Conservation (phyloP, 2,329 filamentous ascomycete genomes). For the Colletotrichum eremochloae region DNA sequence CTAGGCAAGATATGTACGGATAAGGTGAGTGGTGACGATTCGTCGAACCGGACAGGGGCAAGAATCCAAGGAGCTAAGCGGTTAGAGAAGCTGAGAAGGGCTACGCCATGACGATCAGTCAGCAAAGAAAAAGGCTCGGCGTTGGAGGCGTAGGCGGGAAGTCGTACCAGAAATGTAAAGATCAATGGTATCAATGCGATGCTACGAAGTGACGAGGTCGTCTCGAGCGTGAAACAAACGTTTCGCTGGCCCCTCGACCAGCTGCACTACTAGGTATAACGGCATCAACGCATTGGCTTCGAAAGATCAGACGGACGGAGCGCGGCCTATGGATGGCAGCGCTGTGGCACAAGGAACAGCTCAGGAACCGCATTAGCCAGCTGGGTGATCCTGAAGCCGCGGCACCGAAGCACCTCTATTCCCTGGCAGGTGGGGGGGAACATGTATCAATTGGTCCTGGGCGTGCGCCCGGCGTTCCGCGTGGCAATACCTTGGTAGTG, state of each 20-base stretch:
- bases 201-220: constrained; percentile 33
- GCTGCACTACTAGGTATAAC: background rate
- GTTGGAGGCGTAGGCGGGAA: constrained; percentile 22
- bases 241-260: constrained; percentile 34
- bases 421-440: constrained; percentile 31
- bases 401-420: constrained; percentile 29
- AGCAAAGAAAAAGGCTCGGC: constrained; percentile 39
- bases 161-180: constrained; percentile 27
- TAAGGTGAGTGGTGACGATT: constrained; percentile 26
- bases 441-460: constrained; percentile 25
- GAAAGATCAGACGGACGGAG: constrained; percentile 35
- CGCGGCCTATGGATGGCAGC: constrained; percentile 25
- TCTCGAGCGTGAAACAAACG: constrained; percentile 37
- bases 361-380: constrained; percentile 35
- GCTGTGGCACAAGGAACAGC: constrained; percentile 20
- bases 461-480: constrained; percentile 20
- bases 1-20: constrained; percentile 34
- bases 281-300: constrained; percentile 32
- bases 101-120: constrained; percentile 43
- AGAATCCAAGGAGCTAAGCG: constrained; percentile 30
- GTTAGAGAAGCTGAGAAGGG: constrained; percentile 34
- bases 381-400: constrained; percentile 38
- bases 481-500: background rate
- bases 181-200: constrained; percentile 40
- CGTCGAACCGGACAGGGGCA: constrained; percentile 30